Percentiles rank a stretch among this genome's conserved stretches.
phyloP scores from a whole-genome alignment of 164 flowering plant species.

The Aristolochia contorta region DNA sequence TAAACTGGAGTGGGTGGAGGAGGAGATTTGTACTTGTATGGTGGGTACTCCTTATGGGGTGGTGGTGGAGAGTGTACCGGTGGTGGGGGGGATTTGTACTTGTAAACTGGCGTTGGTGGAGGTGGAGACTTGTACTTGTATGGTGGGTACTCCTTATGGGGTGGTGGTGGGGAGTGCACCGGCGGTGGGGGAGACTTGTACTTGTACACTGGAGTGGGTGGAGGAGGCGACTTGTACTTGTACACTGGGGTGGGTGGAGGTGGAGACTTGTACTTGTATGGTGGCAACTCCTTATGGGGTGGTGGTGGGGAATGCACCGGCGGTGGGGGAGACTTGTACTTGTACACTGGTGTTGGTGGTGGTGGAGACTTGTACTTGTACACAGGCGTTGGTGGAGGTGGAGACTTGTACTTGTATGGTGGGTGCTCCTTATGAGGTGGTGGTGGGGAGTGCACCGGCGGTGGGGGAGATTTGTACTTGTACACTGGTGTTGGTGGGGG shows the following conservation, averaged over 20 bases:
- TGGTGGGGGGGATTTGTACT: slow-evolving; percentile 10
- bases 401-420: slow-evolving; percentile 7
- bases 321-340: slow-evolving; percentile 10
- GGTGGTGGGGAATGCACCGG: background rate
- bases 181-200: slow-evolving; percentile 9
- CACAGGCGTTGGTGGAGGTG: slow-evolving; percentile 7
- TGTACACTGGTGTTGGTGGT: slow-evolving; percentile 9
- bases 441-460: background rate
- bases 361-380: slow-evolving; percentile 17
- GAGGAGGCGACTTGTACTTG: slow-evolving; percentile 5
- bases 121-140: slow-evolving; percentile 4
- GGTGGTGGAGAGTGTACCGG: slow-evolving; percentile 11
- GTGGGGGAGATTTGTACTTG: slow-evolving; percentile 7
- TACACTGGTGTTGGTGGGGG: slow-evolving; percentile 15
- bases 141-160: slow-evolving; percentile 3
- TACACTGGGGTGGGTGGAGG: slow-evolving; percentile 11
- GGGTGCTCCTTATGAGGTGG: slow-evolving; percentile 3
- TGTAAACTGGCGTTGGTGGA: background rate
- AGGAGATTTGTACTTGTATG: slow-evolving; percentile 4
- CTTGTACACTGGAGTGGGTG: slow-evolving; percentile 9
- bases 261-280: slow-evolving; percentile 5
- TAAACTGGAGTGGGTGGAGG: slow-evolving; percentile 9
- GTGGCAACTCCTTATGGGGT: background rate
- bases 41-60: slow-evolving; percentile 6
- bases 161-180: too few relatives aligned